Evolutionary conservation across 805 yeast genomes (phyloP).

Genomic region (Myxozyma neglecta): DNA sequence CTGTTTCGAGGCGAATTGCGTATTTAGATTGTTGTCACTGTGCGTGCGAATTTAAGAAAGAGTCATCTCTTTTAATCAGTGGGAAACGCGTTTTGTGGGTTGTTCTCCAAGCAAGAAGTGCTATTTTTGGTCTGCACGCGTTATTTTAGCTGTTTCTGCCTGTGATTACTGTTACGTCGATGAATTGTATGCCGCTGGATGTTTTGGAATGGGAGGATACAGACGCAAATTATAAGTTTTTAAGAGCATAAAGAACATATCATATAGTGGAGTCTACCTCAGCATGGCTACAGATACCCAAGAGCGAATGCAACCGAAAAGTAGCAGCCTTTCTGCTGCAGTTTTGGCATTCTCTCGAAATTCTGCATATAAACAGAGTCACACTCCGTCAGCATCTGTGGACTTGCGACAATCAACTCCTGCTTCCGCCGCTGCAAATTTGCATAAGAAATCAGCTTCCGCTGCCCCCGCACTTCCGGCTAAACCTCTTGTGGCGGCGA

Average conservation of each 20-base stretch:
- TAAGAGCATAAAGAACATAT: neutral
- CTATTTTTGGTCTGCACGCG: neutral
- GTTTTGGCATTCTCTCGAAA: constrained; percentile 6
- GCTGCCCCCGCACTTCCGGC: neutral
- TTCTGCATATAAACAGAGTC: neutral
- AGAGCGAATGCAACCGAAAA: neutral
- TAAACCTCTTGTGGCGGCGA: neutral
- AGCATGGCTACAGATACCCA: neutral
- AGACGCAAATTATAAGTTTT: neutral
- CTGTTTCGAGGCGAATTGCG: too few relatives aligned
- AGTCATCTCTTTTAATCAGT: too few relatives aligned
- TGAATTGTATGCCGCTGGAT: neutral
- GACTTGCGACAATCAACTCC: neutral
- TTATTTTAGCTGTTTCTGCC: neutral
- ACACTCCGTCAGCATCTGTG: neutral
- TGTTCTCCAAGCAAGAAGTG: too few relatives aligned
- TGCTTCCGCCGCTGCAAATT: neutral
- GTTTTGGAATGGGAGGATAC: neutral
- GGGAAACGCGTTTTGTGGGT: too few relatives aligned
- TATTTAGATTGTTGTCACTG: too few relatives aligned
- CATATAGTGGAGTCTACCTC: too few relatives aligned
- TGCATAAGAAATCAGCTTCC: neutral
- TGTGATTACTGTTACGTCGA: neutral
- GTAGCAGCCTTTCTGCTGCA: constrained; percentile 7
- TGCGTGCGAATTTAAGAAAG: too few relatives aligned